Base-by-base conservation (phyloP, 2,329 filamentous ascomycete species). In the Sarocladium brachiariae region DNA sequence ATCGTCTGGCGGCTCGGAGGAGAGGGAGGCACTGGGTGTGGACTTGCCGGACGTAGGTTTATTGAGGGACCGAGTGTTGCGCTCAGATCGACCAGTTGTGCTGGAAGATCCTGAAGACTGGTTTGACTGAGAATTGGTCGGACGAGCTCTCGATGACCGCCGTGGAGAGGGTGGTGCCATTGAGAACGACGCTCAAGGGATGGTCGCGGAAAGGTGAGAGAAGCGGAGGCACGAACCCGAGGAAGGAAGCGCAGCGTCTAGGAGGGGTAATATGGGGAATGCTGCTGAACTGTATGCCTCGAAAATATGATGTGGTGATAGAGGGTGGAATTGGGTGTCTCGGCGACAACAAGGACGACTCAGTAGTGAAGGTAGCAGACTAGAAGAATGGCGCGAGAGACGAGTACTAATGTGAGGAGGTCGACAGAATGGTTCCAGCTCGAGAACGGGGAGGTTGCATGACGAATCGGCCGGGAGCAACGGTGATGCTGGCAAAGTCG, bases 91-190 rank as follows among this genome's bases (percentile, higher is more conserved):
- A 59, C 78, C 80, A 54, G 88, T 91, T 37, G 87, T 84, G 62
- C 86, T 86, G 53, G 84, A 91, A 37, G 89, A 92, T 47, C 87
- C 83, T 55, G 87, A 89, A 56, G 87, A 89, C 61, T 89, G 84
- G 60, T 89, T 84, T 61, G 85, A 82, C 70, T 82, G 80, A 62
- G 84, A 79, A 74, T 91, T 87, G 60, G 81, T 83, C 63, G 83
- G 83, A 65, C 89, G 87, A 74, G 89, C 89, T 78, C 92, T 85
- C 70, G 91, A 93, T 64, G 91, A 96, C 67, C 92, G 88, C 72
- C 92, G 86, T 67, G 87, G 88, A 65, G 86, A 80, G 60, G 72
- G 72, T 64, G 74, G 77, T 75, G 78, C 77, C 78, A 80, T 80
- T 74, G 72, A 73, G 66, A 58, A 50, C 51, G 51, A 23, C 5